Conservation (phyloP, 495 filamentous ascomycete genomes). For the Rusavskia elegans region DNA sequence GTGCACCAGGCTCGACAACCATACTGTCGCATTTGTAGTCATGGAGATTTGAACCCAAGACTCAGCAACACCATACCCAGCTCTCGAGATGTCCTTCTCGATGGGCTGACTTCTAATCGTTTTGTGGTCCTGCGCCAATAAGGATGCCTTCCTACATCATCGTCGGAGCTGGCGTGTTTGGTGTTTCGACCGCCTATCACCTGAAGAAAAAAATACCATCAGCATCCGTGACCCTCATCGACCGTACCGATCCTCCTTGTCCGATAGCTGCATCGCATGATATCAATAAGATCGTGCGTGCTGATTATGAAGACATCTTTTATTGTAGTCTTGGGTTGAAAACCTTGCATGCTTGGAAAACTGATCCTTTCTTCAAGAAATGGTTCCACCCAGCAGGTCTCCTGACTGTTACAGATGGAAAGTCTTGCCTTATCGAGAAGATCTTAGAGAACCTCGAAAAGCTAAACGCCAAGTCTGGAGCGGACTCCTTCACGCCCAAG, state of each 20-base stretch:
- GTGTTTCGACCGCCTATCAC: conserved; percentile 46
- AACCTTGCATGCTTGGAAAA: conserved; percentile 36
- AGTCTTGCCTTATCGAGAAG: conserved; percentile 26
- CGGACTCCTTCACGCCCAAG: conserved; percentile 23
- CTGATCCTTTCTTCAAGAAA: conserved; percentile 32
- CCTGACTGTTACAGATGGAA: conserved; percentile 27
- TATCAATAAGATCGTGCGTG: conserved; percentile 51
- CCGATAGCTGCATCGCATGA: conserved; percentile 45
- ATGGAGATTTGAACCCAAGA: too few species aligned
- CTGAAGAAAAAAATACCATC: conserved; percentile 33
- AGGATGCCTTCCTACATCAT: conserved; percentile 28
- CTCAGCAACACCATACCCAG: too few species aligned
- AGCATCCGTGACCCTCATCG: conserved; percentile 38
- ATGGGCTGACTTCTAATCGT: too few species aligned
- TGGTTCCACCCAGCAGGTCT: conserved; percentile 44
- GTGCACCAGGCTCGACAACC: too few species aligned
- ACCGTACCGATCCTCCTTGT: conserved; percentile 32
- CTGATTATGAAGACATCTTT: conserved; percentile 42
- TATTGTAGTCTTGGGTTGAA: conserved; percentile 43
- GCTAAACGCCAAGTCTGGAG: conserved; percentile 24
- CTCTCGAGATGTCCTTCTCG: too few species aligned
- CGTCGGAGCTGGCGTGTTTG: conserved; percentile 50
- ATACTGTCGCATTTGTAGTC: too few species aligned
- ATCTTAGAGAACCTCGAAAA: conserved; percentile 34
- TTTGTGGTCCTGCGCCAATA: too few species aligned